Evolutionary conservation across 164 flowering plant genomes (phyloP).

Genomic region (Stephania cephalantha): DNA sequence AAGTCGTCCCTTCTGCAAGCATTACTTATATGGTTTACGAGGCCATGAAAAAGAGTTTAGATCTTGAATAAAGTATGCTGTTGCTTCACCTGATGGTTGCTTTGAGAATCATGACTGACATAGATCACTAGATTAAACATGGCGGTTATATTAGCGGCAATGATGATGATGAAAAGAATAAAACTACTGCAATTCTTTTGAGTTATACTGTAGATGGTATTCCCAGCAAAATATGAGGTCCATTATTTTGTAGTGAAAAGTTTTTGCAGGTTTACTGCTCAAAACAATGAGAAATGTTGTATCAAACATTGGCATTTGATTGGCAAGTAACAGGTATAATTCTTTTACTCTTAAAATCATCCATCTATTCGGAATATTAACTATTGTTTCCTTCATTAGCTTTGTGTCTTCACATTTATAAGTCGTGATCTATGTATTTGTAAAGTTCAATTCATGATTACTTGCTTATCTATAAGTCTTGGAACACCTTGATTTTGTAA

Average conservation of each 20-base stretch:
- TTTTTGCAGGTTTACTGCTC: constrained; percentile 9
- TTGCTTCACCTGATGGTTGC: constrained; percentile 13
- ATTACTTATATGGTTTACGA: constrained; percentile 90
- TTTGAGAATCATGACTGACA: constrained; percentile 7
- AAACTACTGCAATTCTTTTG: constrained; percentile 17
- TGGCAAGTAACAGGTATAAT: constrained; percentile 11
- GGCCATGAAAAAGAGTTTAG: constrained; percentile 74
- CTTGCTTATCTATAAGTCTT: background rate
- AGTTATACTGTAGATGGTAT: constrained; percentile 16
- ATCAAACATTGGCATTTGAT: constrained; percentile 5
- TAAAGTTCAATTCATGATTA: background rate
- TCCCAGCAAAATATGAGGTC: constrained; percentile 11
- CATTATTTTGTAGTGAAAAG: constrained; percentile 23
- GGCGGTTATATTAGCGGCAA: constrained; percentile 9
- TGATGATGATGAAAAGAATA: constrained; percentile 26
- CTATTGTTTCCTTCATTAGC: background rate
- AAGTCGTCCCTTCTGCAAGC: constrained; percentile 93
- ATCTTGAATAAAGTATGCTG: constrained; percentile 38
- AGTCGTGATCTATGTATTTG: background rate
- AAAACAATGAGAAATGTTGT: constrained; percentile 11
- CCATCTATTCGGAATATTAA: background rate
- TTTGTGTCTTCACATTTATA: background rate
- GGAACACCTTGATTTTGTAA: background rate
- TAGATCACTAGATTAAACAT: constrained; percentile 20
- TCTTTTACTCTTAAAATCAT: background rate